phyloP scores from a whole-genome alignment of 257 asterid species.

The Solanum chaucha region DNA sequence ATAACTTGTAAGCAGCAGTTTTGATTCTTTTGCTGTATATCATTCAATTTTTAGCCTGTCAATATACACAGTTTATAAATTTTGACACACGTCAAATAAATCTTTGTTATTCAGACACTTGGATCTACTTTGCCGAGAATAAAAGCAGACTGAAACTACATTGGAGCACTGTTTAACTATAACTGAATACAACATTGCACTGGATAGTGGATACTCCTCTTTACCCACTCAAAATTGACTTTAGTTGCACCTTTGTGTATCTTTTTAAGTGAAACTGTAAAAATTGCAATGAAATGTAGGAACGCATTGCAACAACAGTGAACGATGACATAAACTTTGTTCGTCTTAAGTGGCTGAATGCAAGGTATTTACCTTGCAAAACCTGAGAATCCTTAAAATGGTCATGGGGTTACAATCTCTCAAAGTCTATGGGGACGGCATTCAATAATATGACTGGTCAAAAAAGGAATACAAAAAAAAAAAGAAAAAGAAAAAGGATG shows the following conservation, averaged over 20 bases:
- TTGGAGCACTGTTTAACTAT: background rate
- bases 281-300: background rate
- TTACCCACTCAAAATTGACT: background rate
- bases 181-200: background rate
- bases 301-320: background rate
- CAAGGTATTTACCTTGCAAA: background rate
- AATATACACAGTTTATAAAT: background rate
- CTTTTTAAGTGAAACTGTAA: background rate
- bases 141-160: background rate
- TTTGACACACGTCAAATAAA: background rate
- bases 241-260: background rate
- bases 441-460: background rate
- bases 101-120: background rate
- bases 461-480: background rate
- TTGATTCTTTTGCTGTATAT: background rate
- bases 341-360: background rate
- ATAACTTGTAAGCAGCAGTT: slow-evolving; percentile 8
- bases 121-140: background rate
- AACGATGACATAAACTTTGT: background rate
- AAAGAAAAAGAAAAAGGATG: too few species aligned
- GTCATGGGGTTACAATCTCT: background rate
- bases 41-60: background rate
- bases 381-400: background rate
- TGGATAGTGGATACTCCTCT: background rate
- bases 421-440: background rate